Evolutionary conservation across 2,329 filamentous ascomycete genomes (phyloP).

Genomic region (Penicillium sp.): DNA sequence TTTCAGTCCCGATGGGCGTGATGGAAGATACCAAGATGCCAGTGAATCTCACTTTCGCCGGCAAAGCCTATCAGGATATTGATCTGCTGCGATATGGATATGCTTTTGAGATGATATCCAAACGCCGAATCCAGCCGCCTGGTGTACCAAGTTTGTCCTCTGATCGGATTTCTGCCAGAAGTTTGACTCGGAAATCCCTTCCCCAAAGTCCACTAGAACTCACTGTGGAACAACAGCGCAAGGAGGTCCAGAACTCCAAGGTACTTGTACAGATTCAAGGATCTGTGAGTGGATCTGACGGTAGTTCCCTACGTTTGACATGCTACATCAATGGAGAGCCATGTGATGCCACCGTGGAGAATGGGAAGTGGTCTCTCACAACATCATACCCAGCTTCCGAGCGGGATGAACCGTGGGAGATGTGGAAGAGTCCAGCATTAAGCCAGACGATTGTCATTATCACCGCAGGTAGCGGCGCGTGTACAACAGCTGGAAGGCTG

Average conservation of each 20-base stretch:
- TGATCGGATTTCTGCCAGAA: constrained; percentile 12
- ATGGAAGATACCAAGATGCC: constrained; percentile 53
- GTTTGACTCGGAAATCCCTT: not conserved
- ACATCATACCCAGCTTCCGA: constrained; percentile 24
- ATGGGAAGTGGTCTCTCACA: constrained; percentile 17
- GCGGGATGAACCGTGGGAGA: constrained; percentile 27
- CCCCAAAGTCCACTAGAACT: not conserved
- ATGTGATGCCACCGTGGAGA: constrained; percentile 15
- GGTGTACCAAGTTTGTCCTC: constrained; percentile 26
- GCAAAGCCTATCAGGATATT: constrained; percentile 51
- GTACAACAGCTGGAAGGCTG: constrained; percentile 21
- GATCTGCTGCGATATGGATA: constrained; percentile 29
- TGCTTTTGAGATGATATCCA: constrained; percentile 28
- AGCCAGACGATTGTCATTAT: constrained; percentile 28
- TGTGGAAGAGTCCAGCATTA: constrained; percentile 29
- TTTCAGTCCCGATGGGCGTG: constrained; percentile 57
- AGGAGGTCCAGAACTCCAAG: constrained; percentile 9
- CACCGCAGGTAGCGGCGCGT: constrained; percentile 14
- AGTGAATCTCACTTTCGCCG: constrained; percentile 55
- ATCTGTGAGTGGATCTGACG: constrained; percentile 6
- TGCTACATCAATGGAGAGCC: constrained; percentile 28
- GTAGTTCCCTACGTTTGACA: constrained; percentile 7
- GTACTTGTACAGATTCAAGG: constrained; percentile 14
- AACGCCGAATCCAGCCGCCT: constrained; percentile 20
- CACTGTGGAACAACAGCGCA: constrained; percentile 10